Conservation (phyloP, 2,329 filamentous ascomycete genomes). For the Seiridium cupressi region DNA sequence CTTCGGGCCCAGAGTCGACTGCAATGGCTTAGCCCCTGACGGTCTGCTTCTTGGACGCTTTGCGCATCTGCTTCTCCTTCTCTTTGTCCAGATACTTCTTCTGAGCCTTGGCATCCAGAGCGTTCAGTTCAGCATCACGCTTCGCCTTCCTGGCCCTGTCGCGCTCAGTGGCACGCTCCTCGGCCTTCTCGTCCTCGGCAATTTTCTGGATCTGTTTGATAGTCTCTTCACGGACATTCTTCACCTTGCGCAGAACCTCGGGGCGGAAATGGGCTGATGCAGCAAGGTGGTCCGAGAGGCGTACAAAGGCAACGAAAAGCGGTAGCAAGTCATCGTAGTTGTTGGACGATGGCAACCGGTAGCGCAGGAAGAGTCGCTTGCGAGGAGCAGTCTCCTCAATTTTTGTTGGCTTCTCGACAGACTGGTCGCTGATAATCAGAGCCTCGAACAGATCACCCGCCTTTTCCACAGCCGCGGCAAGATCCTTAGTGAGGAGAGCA, state of each 20-base stretch:
- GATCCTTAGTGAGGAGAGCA: conserved; percentile 79
- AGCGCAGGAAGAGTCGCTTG: conserved; percentile 83
- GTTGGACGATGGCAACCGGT: conserved; percentile 63
- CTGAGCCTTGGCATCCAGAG: conserved; percentile 77
- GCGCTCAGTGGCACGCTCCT: conserved; percentile 70
- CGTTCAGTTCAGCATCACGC: conserved; percentile 77
- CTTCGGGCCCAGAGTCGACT: background rate
- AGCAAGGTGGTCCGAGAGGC: conserved; percentile 80
- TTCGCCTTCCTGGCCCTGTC: conserved; percentile 84
- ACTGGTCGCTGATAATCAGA: conserved; percentile 86
- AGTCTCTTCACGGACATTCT: conserved; percentile 75
- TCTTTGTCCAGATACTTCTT: conserved; percentile 83
- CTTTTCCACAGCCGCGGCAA: conserved; percentile 74
- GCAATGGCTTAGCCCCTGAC: conserved; percentile 39
- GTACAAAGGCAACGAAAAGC: conserved; percentile 78
- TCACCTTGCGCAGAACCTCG: conserved; percentile 85
- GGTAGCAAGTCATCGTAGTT: conserved; percentile 67
- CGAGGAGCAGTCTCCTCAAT: conserved; percentile 79
- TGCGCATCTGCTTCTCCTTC: conserved; percentile 68
- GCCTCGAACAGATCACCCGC: conserved; percentile 84
- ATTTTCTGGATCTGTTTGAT: conserved; percentile 76
- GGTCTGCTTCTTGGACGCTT: conserved; percentile 53
- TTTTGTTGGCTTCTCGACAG: conserved; percentile 81
- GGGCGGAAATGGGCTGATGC: conserved; percentile 79
- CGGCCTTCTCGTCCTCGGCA: conserved; percentile 76